These are phyloP conservation scores for Eutrema yunnanense DNA, from an alignment of 345 rosid species.

Conservation along the genomic window DNA sequence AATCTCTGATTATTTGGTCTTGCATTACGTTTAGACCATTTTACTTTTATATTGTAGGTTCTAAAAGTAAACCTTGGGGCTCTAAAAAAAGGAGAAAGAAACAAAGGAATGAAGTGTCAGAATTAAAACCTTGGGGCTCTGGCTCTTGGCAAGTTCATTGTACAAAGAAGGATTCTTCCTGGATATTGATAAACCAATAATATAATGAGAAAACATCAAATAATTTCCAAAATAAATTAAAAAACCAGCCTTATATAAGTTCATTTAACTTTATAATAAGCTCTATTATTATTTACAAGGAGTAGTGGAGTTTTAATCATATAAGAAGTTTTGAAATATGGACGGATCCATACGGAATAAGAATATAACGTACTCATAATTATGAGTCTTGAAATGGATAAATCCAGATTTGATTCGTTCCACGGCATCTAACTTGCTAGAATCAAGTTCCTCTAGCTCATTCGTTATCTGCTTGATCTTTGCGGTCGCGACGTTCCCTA, in stretches of 20 bases:
- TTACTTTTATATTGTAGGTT: neutral
- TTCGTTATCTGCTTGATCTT: conserved; percentile 69
- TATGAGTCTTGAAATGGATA: conserved; percentile 61
- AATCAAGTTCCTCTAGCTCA: conserved; percentile 52
- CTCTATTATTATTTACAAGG: neutral
- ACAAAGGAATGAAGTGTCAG: neutral
- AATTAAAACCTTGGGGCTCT: conserved; percentile 75
- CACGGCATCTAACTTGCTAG: conserved; percentile 41
- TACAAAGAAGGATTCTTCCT: conserved; percentile 72
- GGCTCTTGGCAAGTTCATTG: conserved; percentile 61
- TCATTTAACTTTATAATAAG: conserved; percentile 2
- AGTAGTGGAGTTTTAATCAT: neutral
- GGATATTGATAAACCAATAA: conserved; percentile 28
- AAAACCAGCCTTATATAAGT: neutral
- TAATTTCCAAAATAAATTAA: neutral
- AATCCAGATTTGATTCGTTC: conserved; percentile 71
- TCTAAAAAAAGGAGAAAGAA: neutral
- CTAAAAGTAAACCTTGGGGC: neutral
- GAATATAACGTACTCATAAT: conserved; percentile 57
- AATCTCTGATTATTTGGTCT: neutral
- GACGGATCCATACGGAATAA: neutral
- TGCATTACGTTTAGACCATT: neutral
- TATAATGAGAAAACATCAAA: conserved; percentile 1
- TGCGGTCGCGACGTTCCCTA: conserved; percentile 62
- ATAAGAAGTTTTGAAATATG: neutral